Percentiles rank a stretch among this genome's conserved stretches.
phyloP scores from a whole-genome alignment of 2,329 filamentous ascomycete species.

The Fonsecaea erecta region DNA sequence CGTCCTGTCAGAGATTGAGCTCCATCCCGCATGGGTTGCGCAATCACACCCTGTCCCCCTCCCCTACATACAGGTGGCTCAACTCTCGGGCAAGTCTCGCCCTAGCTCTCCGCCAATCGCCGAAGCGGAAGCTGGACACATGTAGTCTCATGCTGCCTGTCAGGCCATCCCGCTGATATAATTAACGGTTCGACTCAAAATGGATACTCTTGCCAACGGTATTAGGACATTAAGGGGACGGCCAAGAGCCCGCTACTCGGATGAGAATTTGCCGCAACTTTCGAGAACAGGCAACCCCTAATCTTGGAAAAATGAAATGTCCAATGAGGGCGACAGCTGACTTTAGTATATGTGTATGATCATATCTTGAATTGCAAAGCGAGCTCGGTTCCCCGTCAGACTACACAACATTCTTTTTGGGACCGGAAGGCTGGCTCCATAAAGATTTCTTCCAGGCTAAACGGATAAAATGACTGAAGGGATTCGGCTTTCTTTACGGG shows the following conservation, averaged over 20 bases:
- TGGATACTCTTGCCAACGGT: not conserved
- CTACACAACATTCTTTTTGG: not conserved
- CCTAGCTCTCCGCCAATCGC: constrained; percentile 5
- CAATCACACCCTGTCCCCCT: constrained; percentile 11
- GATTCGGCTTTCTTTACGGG: not conserved
- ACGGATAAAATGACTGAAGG: not conserved
- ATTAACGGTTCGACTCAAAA: not conserved
- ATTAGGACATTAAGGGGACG: not conserved
- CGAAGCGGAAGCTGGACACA: not conserved
- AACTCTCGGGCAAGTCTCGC: constrained; percentile 11
- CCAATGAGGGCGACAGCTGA: not conserved
- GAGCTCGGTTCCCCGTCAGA: not conserved
- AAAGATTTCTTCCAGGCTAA: not conserved
- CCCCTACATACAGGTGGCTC: not conserved
- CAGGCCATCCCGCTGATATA: not conserved
- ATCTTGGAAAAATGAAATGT: not conserved
- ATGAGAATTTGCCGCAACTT: not conserved
- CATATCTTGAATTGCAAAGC: not conserved
- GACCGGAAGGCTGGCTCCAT: not conserved
- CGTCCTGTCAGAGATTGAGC: constrained; percentile 12
- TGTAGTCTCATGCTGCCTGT: not conserved
- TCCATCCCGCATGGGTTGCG: not conserved
- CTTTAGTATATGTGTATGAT: not conserved
- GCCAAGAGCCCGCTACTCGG: not conserved
- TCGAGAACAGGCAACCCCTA: not conserved